phyloP scores from a whole-genome alignment of 2,329 filamentous ascomycete genomes.

The Fusarium robinianum region DNA sequence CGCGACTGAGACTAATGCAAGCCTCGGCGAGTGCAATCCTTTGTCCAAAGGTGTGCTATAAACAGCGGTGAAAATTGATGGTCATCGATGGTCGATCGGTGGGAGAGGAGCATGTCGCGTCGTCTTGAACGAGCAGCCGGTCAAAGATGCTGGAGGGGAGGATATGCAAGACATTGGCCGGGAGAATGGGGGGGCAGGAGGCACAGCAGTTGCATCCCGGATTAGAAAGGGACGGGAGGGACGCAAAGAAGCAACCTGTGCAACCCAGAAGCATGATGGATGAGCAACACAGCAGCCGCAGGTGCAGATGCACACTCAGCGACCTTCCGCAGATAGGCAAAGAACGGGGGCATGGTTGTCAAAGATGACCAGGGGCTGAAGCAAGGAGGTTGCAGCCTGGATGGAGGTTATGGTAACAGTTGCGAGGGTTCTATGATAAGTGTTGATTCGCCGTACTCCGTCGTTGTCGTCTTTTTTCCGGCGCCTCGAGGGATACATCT shows the following conservation, averaged over 20 bases:
- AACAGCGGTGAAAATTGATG: slow-evolving; percentile 33
- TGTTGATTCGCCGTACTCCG: slow-evolving; percentile 18
- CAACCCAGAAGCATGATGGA: slow-evolving; percentile 18
- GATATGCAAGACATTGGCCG: slow-evolving; percentile 33
- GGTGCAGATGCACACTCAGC: slow-evolving; percentile 19
- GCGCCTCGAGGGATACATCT: slow-evolving; percentile 3
- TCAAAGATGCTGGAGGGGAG: slow-evolving; percentile 32
- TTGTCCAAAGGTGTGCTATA: slow-evolving; percentile 17
- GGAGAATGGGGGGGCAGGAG: slow-evolving; percentile 21
- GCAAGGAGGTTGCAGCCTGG: slow-evolving; percentile 25
- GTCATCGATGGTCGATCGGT: slow-evolving; percentile 23
- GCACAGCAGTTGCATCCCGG: slow-evolving; percentile 18
- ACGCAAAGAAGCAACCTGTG: slow-evolving; percentile 10
- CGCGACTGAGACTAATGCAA: slow-evolving; percentile 32
- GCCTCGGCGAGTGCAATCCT: slow-evolving; percentile 16
- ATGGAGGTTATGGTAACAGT: too few species aligned
- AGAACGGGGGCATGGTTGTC: slow-evolving; percentile 20
- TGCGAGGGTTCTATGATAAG: slow-evolving; percentile 13
- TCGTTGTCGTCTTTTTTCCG: too few species aligned
- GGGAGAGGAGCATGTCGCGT: slow-evolving; percentile 14
- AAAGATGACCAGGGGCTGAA: slow-evolving; percentile 28
- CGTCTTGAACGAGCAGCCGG: slow-evolving; percentile 23
- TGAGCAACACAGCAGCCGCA: too few species aligned
- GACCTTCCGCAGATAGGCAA: slow-evolving; percentile 17
- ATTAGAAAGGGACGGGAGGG: slow-evolving; percentile 8